phyloP scores from a whole-genome alignment of 2,329 filamentous ascomycete species.

The Colletotrichum gloeosporioides region DNA sequence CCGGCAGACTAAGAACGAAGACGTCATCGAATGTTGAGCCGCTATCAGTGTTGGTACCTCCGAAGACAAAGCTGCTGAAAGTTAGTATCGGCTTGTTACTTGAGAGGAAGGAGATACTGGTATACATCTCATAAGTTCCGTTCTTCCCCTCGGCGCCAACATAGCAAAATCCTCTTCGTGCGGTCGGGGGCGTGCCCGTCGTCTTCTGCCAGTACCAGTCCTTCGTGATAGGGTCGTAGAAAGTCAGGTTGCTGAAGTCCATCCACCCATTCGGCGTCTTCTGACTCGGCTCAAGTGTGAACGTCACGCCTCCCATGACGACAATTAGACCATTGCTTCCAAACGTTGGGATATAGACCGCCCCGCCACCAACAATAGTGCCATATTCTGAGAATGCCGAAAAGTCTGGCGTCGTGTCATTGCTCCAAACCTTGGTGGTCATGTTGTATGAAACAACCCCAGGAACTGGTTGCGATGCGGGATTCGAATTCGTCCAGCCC shows the following conservation, averaged over 20 bases:
- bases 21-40: conserved; percentile 2
- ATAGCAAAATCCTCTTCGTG: background rate
- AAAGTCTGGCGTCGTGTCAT: background rate
- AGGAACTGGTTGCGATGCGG: background rate
- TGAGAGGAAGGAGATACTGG: background rate
- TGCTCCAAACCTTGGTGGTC: conserved; percentile 9
- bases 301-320: conserved; percentile 2
- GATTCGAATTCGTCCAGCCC: background rate
- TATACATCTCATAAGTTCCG: conserved; percentile 22
- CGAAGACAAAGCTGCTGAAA: conserved; percentile 17
- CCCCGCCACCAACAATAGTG: background rate
- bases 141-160: conserved; percentile 6
- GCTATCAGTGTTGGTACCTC: conserved; percentile 1
- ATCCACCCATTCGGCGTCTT: background rate
- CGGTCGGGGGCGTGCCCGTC: conserved; percentile 4
- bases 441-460: conserved; percentile 12
- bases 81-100: background rate
- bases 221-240: conserved; percentile 15
- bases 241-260: conserved; percentile 20
- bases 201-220: conserved; percentile 16
- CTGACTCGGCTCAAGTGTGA: background rate
- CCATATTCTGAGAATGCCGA: conserved; percentile 4
- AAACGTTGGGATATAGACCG: conserved; percentile 8
- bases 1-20: conserved; percentile 17
- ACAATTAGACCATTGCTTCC: conserved; percentile 12